Conservation (phyloP, 352 stramenopile genomes). For the Pythium brachiatum region DNA sequence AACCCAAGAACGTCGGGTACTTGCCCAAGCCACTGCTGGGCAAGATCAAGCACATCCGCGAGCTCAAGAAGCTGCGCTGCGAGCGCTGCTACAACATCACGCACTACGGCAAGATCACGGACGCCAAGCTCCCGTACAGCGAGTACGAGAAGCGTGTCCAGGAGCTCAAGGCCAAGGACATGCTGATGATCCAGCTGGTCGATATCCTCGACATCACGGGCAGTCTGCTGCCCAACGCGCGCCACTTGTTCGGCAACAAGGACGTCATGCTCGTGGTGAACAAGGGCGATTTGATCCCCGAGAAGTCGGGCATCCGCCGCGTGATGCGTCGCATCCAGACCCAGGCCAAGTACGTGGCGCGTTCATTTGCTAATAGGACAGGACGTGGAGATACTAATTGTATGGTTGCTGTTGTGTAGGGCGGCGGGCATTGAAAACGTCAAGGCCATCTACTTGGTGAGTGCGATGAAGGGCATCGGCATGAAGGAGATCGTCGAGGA, state of each 20-base stretch:
- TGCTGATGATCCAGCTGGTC: conserved; percentile 91
- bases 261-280: conserved; percentile 90
- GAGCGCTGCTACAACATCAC: conserved; percentile 88
- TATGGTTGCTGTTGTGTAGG: conserved; percentile 11
- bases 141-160: conserved; percentile 89
- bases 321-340: conserved; percentile 79
- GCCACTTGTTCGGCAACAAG: conserved; percentile 88
- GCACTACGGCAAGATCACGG: conserved; percentile 84
- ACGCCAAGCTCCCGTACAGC: conserved; percentile 76
- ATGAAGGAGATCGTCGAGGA: conserved; percentile 87
- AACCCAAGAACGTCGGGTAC: conserved; percentile 63
- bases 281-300: conserved; percentile 88
- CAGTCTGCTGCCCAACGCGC: conserved; percentile 82
- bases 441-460: conserved; percentile 76
- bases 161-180: conserved; percentile 79
- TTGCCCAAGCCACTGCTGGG: conserved; percentile 61
- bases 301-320: conserved; percentile 76
- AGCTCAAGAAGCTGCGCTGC: conserved; percentile 78
- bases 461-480: conserved; percentile 80
- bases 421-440: conserved; percentile 76
- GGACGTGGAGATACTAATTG: too few relatives aligned
- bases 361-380: too few relatives aligned
- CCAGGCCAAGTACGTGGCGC: conserved; percentile 54
- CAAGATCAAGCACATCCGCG: conserved; percentile 60
- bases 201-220: conserved; percentile 92